Evolutionary conservation across 129 eudicot species (phyloP), one percentile per base, ranked within the genome.

Genomic region (Sambucus nigra): DNA sequence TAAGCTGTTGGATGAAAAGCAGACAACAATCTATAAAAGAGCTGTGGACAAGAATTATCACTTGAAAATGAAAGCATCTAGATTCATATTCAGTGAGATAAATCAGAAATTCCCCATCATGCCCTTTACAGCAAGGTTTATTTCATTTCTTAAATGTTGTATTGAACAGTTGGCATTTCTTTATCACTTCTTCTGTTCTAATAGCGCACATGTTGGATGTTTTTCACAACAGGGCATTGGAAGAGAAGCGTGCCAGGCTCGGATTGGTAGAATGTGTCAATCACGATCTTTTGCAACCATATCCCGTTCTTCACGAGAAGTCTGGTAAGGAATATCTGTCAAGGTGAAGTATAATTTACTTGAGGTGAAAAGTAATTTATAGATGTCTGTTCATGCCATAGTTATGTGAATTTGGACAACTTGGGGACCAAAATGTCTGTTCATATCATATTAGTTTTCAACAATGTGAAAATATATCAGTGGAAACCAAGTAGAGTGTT

Each of bases 191-290:
- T n/a, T n/a, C 5, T 15, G 13, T 35, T 35, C 4, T 35, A 35
- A 35, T 35, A 35, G 42, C n/a, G n/a, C 13, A 35, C 13, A 15
- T 35, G 42, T 35, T 35, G 42, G 42, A 35, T 35, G 42, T 35
- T 7, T 31, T n/a, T n/a, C n/a, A n/a, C 5, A 31, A 31, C 39
- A 87, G 92, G 87, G 84, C 79, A 29, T 66, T 88, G 80, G 97
- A 88, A 68, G 92, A 88, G 71, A 80, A 83, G 66, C 76, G 85
- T 25, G 97, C 88, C 51, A 77, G 93, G 17, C 59, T 88, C 33
- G 97, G 97, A 18, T 71, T 88, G 40, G 92, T 88, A 16, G 97
- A 88, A 65, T 92, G 93, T 73, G 92, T 88, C 41, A 84, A 78
- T 54, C 92, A 88, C 15, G 97, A 88, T 41, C 85, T 84, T 41